These are phyloP conservation scores for Myriosclerotinia curreyana DNA, from an alignment of 2,329 filamentous ascomycete genomes.

Conservation along the genomic window DNA sequence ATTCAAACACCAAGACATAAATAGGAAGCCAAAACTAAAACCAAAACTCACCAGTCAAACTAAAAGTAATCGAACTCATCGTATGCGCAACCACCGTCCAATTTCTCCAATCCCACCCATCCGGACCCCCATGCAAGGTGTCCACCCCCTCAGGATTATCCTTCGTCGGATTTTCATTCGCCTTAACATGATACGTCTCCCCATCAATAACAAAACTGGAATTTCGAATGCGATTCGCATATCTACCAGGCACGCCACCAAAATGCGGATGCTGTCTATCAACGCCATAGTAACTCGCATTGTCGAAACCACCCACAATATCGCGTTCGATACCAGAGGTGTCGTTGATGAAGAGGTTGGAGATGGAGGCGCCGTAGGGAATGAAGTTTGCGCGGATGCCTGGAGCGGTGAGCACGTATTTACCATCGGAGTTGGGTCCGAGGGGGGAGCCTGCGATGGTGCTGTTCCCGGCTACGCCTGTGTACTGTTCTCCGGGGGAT, in stretches of 20 bases:
- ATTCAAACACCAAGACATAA: not conserved
- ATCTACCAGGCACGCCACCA: constrained; percentile 70
- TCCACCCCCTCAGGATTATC: constrained; percentile 53
- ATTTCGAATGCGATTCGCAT: constrained; percentile 80
- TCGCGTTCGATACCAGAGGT: constrained; percentile 66
- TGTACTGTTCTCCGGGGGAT: constrained; percentile 28
- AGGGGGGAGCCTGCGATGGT: constrained; percentile 29
- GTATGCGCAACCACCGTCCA: constrained; percentile 71
- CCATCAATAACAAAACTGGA: constrained; percentile 68
- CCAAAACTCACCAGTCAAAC: constrained; percentile 51
- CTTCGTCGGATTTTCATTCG: constrained; percentile 61
- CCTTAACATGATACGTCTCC: constrained; percentile 53
- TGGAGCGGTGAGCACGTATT: constrained; percentile 68
- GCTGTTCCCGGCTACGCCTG: constrained; percentile 32
- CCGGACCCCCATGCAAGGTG: constrained; percentile 66
- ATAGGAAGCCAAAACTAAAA: not conserved
- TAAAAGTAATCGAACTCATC: constrained; percentile 68
- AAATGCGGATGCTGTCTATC: constrained; percentile 68
- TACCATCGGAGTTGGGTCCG: constrained; percentile 56
- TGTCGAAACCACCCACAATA: constrained; percentile 72
- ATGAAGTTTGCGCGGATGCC: constrained; percentile 69
- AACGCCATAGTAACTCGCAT: constrained; percentile 65
- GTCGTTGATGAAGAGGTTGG: constrained; percentile 69
- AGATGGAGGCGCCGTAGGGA: constrained; percentile 69
- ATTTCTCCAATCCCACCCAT: constrained; percentile 68